Conservation (phyloP, 208 protist species). For the Jaenimonas drosophilae region DNA sequence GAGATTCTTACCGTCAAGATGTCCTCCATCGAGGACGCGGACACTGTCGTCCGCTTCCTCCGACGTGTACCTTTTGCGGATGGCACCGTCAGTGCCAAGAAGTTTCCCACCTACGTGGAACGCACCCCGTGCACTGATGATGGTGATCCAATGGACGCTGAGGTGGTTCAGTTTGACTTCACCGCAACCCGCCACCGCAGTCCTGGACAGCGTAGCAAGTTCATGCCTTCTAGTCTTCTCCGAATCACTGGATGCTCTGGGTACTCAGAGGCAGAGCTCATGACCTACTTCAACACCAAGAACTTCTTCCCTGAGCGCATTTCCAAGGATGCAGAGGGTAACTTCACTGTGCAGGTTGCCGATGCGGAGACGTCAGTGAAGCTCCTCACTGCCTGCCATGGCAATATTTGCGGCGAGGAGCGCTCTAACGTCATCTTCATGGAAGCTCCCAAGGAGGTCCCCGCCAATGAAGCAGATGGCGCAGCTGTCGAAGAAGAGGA, state of each 20-base stretch:
- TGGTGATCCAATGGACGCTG: constrained; percentile 58
- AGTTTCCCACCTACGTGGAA: constrained; percentile 81
- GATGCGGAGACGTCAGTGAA: constrained; percentile 65
- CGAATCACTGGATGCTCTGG: constrained; percentile 72
- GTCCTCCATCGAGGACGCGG: constrained; percentile 64
- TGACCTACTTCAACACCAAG: constrained; percentile 75
- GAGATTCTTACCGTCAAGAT: constrained; percentile 85
- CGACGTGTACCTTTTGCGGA: constrained; percentile 70
- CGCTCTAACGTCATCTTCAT: constrained; percentile 85
- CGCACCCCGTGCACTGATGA: constrained; percentile 80
- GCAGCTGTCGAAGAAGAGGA: constrained; percentile 3
- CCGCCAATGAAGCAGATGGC: constrained; percentile 4
- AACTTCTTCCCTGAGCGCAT: constrained; percentile 60
- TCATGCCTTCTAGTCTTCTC: constrained; percentile 46
- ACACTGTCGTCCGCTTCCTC: constrained; percentile 55
- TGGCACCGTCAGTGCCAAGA: constrained; percentile 74
- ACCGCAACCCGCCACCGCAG: constrained; percentile 81
- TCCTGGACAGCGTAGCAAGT: constrained; percentile 73
- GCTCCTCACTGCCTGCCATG: constrained; percentile 75
- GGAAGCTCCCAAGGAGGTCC: constrained; percentile 34
- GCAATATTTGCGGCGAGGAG: constrained; percentile 78
- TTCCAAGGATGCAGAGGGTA: constrained; percentile 63
- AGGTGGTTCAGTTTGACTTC: constrained; percentile 81
- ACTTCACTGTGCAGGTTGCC: constrained; percentile 57
- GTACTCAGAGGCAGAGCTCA: constrained; percentile 71